Evolutionary conservation across 2,329 filamentous ascomycete genomes (phyloP), one percentile per base, ranked within the genome.

Genomic region (Laburnicola sp.): DNA sequence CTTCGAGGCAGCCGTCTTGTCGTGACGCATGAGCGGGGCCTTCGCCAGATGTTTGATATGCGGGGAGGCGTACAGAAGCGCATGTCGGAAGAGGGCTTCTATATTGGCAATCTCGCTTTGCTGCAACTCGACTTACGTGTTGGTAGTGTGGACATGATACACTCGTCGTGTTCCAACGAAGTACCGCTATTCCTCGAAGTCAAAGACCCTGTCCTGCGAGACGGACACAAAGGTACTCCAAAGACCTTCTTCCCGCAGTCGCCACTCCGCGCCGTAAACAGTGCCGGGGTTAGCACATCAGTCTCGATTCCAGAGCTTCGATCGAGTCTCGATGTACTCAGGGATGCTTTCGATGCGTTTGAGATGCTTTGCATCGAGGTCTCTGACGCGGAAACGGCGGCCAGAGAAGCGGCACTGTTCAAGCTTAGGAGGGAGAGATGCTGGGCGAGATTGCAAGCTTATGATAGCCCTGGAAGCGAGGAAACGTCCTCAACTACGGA

Each of bases 321-420:
- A 38, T 49, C 34, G 7, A 50, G 47, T 32, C 50, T 50, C 38
- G 44, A 54, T 3, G 34, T 52, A 3, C 43, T 61, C 9, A 52
- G 45, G 25, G 53, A 61, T 34, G 58, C 58, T 5, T 61, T 61
- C 27, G 50, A 59, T 36, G 45, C 10, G 1, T 53, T 56, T 7
- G 58, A 61, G 31, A 57, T 59, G 49, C 34, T 61, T 16, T 61
- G 50, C 34, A 50, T 57, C 10, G 53, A 59, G 44, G 48, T 44
- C 3, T 54, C 57, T 28, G 51, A 59, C 21, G 16, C 40, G n/a
- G 43, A 56, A 3, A 59, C 49, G n/a, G 58, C 51, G 6, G 7
- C 36, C 2, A 54, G 45, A 6, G 51, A 56, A 36, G 48, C 46
- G 21, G 16, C 35, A 3, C 22, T 27, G 21, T 60, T 58, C 31